Evolutionary conservation across 768 basidiomycete genomes (phyloP).

Genomic region (Paxillus ammoniavirescens): DNA sequence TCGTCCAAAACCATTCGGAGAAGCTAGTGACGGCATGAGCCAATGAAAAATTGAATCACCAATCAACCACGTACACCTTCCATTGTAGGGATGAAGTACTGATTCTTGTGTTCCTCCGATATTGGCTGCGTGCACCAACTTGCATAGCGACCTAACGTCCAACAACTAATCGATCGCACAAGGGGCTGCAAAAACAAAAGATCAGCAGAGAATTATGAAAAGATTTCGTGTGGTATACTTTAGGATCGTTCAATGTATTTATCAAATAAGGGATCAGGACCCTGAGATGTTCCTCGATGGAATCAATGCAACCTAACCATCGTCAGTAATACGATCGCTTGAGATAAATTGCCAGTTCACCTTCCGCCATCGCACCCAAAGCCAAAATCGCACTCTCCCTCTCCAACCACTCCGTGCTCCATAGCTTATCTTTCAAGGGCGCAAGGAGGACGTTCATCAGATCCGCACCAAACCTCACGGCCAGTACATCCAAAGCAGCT

Average conservation of each 20-base stretch:
- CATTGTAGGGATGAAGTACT: conserved; percentile 95
- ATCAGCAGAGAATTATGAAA: not conserved
- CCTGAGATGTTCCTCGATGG: conserved; percentile 92
- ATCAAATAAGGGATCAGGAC: conserved; percentile 92
- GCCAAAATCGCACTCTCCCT: conserved; percentile 95
- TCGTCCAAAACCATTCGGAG: conserved; percentile 96
- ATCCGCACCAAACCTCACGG: conserved; percentile 89
- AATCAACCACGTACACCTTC: conserved; percentile 74
- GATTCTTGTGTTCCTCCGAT: conserved; percentile 83
- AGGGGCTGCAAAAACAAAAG: conserved; percentile 61
- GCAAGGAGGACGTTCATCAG: conserved; percentile 85
- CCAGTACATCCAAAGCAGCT: conserved; percentile 94
- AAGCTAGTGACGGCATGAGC: conserved; percentile 51
- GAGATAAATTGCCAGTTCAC: conserved; percentile 40
- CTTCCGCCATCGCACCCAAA: conserved; percentile 97
- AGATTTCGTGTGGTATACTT: conserved; percentile 49
- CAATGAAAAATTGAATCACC: conserved; percentile 4
- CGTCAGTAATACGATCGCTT: conserved; percentile 7
- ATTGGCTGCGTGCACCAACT: conserved; percentile 91
- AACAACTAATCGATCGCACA: conserved; percentile 97
- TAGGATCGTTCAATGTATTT: conserved; percentile 84
- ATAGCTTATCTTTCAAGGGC: conserved; percentile 89
- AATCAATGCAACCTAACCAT: conserved; percentile 86
- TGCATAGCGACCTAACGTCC: conserved; percentile 98
- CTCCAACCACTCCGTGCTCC: conserved; percentile 91